phyloP scores from a whole-genome alignment of 345 rosid species.

The Citrus sp. region DNA sequence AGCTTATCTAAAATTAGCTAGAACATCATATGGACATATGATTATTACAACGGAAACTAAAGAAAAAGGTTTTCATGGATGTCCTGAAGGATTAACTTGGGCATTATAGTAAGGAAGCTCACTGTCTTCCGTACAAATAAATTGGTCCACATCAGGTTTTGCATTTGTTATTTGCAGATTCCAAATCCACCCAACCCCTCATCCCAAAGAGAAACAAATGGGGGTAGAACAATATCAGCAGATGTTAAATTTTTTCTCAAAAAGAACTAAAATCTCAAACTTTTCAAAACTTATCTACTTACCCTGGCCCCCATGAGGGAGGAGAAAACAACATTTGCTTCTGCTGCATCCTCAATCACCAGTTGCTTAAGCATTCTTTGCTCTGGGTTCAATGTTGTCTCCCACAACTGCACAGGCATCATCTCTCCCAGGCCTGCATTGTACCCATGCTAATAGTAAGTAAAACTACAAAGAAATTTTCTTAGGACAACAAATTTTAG shows the following conservation, averaged over 20 bases:
- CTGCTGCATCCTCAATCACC: conserved; percentile 76
- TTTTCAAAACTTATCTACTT: conserved; percentile 15
- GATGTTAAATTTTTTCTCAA: neutral
- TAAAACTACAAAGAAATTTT: neutral
- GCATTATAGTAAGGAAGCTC: neutral
- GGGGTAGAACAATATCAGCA: too few species aligned
- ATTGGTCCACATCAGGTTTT: too few species aligned
- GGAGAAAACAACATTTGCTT: conserved; percentile 69
- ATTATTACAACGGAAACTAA: too few species aligned
- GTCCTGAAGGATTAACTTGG: neutral
- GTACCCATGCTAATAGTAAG: neutral
- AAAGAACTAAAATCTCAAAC: neutral
- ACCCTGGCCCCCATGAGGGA: conserved; percentile 97
- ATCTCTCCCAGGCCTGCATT: conserved; percentile 92
- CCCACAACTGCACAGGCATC: conserved; percentile 99
- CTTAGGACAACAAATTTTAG: neutral
- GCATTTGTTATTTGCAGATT: too few species aligned
- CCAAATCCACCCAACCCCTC: too few species aligned
- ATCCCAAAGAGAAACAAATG: too few species aligned
- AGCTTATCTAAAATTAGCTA: neutral
- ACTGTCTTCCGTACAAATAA: too few species aligned
- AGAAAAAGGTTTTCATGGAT: neutral
- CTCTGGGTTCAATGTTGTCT: conserved; percentile 92
- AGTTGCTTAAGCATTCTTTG: conserved; percentile 77
- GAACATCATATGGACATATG: neutral